These are phyloP conservation scores for Themeda triandra DNA, from an alignment of 176 grass and related monocot genomes.

Conservation along the genomic window DNA sequence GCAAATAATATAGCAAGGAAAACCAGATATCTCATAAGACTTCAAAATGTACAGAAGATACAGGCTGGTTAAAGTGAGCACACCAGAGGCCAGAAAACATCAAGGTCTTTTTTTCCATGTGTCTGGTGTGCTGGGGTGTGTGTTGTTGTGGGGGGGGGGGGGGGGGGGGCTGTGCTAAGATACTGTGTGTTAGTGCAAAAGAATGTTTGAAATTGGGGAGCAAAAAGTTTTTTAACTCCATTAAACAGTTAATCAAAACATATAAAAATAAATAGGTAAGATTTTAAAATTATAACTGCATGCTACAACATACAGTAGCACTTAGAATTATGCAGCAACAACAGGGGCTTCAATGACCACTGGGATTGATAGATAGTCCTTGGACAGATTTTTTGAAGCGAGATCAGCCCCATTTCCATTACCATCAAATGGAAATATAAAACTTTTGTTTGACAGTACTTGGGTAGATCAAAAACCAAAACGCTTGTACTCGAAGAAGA, in stretches of 20 bases:
- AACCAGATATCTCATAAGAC: not conserved
- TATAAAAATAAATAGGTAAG: not conserved
- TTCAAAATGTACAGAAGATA: not conserved
- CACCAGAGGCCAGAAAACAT: not conserved
- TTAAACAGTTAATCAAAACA: not conserved
- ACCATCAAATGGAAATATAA: not conserved
- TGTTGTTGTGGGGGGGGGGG: too few relatives aligned
- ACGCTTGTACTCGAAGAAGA: too few relatives aligned
- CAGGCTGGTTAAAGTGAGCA: not conserved
- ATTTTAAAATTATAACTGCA: not conserved
- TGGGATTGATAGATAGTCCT: not conserved
- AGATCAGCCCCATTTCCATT: not conserved
- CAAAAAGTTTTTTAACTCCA: not conserved
- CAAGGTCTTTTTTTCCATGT: not conserved
- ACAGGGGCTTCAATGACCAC: not conserved
- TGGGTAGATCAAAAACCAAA: too few relatives aligned
- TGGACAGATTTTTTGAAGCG: not conserved
- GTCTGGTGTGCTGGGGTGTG: not conserved
- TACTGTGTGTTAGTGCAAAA: not conserved
- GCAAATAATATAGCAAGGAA: constrained; percentile 10
- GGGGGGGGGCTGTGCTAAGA: too few relatives aligned
- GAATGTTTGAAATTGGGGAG: not conserved
- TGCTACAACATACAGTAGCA: not conserved
- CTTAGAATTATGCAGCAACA: not conserved
- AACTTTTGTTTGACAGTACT: not conserved